Evolutionary conservation across 192 early-diverging fungal genomes (phyloP).

Genomic region (Allomyces arbusculus): DNA sequence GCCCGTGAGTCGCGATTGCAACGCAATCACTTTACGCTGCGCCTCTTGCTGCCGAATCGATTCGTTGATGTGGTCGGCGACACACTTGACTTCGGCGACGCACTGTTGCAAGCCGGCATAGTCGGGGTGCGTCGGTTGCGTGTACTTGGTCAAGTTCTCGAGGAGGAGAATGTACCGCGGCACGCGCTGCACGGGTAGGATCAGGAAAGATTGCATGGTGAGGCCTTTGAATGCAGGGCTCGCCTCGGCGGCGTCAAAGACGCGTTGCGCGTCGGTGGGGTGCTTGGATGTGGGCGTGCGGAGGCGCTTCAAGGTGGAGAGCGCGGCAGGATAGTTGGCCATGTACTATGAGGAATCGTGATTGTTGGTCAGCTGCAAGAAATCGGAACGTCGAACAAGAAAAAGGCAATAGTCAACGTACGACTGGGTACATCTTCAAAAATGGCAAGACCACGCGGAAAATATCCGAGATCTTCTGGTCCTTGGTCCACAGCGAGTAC

Average conservation of each 20-base stretch:
- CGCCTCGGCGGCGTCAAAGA: conserved; percentile 15
- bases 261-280: conserved; percentile 14
- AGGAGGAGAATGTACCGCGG: conserved; percentile 25
- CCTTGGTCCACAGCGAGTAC: neutral
- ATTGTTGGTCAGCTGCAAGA: too few species aligned
- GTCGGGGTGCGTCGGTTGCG: conserved; percentile 18
- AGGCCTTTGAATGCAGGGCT: conserved; percentile 22
- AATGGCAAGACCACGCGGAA: conserved; percentile 21
- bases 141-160: conserved; percentile 29
- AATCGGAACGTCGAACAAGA: too few species aligned
- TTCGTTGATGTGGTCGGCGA: conserved; percentile 59
- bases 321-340: conserved; percentile 27
- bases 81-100: conserved; percentile 24
- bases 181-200: conserved; percentile 24
- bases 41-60: conserved; percentile 61
- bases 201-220: conserved; percentile 26
- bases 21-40: conserved; percentile 40
- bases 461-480: conserved; percentile 4
- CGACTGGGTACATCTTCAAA: conserved; percentile 27
- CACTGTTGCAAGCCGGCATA: conserved; percentile 18
- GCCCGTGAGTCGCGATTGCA: conserved; percentile 43
- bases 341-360: conserved; percentile 7
- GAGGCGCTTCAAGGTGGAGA: conserved; percentile 8
- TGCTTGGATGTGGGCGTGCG: conserved; percentile 12
- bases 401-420: too few species aligned